These are phyloP conservation scores for Parachaetomium inaequale DNA, from an alignment of 495 filamentous ascomycete species.

Conservation along the genomic window DNA sequence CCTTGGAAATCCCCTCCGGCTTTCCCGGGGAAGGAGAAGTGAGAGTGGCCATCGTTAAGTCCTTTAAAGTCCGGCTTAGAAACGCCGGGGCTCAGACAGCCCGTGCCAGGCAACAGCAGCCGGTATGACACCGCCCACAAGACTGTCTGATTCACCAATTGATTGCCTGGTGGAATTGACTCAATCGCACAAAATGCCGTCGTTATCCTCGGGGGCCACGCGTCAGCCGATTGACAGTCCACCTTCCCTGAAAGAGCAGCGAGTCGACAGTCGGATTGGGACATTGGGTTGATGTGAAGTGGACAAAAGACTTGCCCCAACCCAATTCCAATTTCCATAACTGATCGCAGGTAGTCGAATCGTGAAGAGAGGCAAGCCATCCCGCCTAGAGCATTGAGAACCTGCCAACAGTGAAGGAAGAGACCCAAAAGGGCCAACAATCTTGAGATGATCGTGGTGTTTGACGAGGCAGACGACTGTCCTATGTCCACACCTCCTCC, in stretches of 20 bases:
- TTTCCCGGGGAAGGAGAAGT: background rate
- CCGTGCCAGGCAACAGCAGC: background rate
- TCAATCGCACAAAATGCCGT: background rate
- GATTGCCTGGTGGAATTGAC: background rate
- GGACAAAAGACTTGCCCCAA: too few relatives aligned
- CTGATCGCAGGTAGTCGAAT: too few relatives aligned
- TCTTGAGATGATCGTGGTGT: background rate
- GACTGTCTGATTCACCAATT: background rate
- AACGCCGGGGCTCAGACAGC: background rate
- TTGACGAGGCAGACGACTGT: background rate
- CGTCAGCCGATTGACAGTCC: background rate
- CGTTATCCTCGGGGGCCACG: background rate
- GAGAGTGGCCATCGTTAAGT: background rate
- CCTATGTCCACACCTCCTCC: background rate
- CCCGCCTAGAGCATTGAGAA: background rate
- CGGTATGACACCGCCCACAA: background rate
- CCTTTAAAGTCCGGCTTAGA: slow-evolving; percentile 6
- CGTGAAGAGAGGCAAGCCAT: too few relatives aligned
- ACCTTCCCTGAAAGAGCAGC: background rate
- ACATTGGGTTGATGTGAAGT: too few relatives aligned
- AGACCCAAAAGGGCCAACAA: background rate
- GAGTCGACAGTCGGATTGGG: too few relatives aligned
- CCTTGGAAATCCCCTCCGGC: background rate
- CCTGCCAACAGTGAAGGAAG: background rate
- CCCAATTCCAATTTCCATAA: too few relatives aligned